These are phyloP conservation scores for Metarhizium album DNA, from an alignment of 2,329 filamentous ascomycete species.

Conservation along the genomic window DNA sequence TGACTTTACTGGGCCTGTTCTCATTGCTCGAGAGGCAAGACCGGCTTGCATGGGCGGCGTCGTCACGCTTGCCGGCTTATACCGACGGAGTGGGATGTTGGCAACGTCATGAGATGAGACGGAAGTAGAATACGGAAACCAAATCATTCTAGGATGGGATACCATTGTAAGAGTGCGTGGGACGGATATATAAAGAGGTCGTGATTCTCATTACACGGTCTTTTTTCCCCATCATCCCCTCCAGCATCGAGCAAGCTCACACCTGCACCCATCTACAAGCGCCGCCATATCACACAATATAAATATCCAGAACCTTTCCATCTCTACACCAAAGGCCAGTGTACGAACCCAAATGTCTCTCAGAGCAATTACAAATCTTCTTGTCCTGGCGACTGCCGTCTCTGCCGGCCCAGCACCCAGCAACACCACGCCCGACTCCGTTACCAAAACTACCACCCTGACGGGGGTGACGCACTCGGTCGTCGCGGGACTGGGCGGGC, in stretches of 20 bases:
- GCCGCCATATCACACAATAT: not conserved
- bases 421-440: conserved; percentile 13
- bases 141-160: too few species aligned
- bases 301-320: not conserved
- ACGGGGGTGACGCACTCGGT: conserved; percentile 35
- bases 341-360: not conserved
- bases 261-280: not conserved
- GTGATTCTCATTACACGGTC: too few species aligned
- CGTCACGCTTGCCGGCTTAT: too few species aligned
- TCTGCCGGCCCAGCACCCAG: conserved; percentile 20
- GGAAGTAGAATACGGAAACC: too few species aligned
- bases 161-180: too few species aligned
- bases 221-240: too few species aligned
- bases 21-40: not conserved
- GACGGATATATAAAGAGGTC: too few species aligned
- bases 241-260: too few species aligned
- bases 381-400: conserved; percentile 16
- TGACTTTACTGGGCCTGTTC: too few species aligned
- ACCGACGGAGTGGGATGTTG: too few species aligned
- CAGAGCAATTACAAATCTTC: not conserved
- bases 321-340: not conserved
- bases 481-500: conserved; percentile 31
- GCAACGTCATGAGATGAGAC: too few species aligned
- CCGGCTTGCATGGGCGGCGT: too few species aligned
- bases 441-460: conserved; percentile 22